A percentile compares a stretch with the other conserved stretches of the same genome.
Evolutionary conservation across 2,329 filamentous ascomycete species (phyloP).

Genomic region (Claviceps sp.): DNA sequence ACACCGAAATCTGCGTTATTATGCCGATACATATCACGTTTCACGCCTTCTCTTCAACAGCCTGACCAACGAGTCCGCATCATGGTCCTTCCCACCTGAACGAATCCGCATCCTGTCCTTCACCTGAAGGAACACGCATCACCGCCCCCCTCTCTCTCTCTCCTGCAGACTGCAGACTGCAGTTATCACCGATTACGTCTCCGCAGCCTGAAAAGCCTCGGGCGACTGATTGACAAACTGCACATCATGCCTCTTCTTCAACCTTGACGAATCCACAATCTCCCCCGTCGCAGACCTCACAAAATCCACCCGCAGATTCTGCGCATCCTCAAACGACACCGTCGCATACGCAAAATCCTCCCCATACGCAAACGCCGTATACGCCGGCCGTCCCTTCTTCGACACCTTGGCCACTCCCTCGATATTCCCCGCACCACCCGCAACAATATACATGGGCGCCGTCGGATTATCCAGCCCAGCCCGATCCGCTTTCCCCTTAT

Average conservation of each 20-base stretch:
- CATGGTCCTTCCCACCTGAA: too few relatives aligned
- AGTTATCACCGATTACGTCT: too few relatives aligned
- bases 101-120: too few relatives aligned
- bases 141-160: too few relatives aligned
- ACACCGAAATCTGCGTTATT: too few relatives aligned
- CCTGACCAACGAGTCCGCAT: not conserved
- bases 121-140: too few relatives aligned
- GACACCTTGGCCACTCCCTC: slow-evolving; percentile 31
- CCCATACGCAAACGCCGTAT: slow-evolving; percentile 35
- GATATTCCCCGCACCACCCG: slow-evolving; percentile 43
- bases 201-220: not conserved
- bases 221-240: slow-evolving; percentile 29
- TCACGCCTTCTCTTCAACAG: too few relatives aligned
- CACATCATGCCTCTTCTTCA: slow-evolving; percentile 34
- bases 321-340: slow-evolving; percentile 30
- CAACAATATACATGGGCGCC: slow-evolving; percentile 26
- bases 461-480: slow-evolving; percentile 22
- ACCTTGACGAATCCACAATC: slow-evolving; percentile 30
- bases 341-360: slow-evolving; percentile 40
- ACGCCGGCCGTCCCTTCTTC: slow-evolving; percentile 19
- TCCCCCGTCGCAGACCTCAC: slow-evolving; percentile 33
- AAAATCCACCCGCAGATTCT: slow-evolving; percentile 37
- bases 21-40: too few relatives aligned
- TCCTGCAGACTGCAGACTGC: too few relatives aligned
- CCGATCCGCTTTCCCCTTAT: slow-evolving; percentile 22